Base-by-base conservation (phyloP, 2,329 filamentous ascomycete species). In the Hypoxylon sp. region DNA sequence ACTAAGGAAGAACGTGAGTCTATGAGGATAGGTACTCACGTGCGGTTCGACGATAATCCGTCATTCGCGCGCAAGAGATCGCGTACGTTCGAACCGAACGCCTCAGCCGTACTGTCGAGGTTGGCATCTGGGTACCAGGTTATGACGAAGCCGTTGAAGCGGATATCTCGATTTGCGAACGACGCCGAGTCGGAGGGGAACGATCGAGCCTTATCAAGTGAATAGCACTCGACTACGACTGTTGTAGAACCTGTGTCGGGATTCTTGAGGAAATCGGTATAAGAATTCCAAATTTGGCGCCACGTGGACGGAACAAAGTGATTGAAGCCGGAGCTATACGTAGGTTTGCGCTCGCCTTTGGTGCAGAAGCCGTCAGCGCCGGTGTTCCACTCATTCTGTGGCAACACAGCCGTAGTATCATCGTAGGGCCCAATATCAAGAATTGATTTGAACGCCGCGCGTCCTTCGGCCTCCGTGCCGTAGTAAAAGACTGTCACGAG, bases 371-470 rank as follows among this genome's bases (percentile, higher is more conserved):
- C 63, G 57, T 80, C 78, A 48, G 75, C 78, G 4, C 72, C 80
- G 3, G 74, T 73, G 69, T 83, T 83, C 80, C 81, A 82, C 19
- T 69, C 45, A 17, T 75, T 73, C 71, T 82, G 83, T 0, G 76
- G 74, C 1, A 75, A 71, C 13, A 81, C 72, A 3, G 65, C 30
- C 58, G 75, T 75, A 21, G 51, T 66, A 57, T 76, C 73, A 6
- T 62, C 55, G 13, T 61, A 46, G 1, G 77, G 80, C 0, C 76
- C 79, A 5, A 82, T 63, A 10, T 72, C 73, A 51, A 78, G 76
- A 10, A 83, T 67, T 0, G 78, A 65, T 0, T 75, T 76, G 58
- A 82, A 83, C 0, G 78, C 79, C 3, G 67, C 38, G 7, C 72
- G 68, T 9, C 75, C 78, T 1, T 52, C 60, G 55, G 73, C 75